phyloP scores from a whole-genome alignment of 1,284 basidiomycete genomes.

The Tylopilus sp. region DNA sequence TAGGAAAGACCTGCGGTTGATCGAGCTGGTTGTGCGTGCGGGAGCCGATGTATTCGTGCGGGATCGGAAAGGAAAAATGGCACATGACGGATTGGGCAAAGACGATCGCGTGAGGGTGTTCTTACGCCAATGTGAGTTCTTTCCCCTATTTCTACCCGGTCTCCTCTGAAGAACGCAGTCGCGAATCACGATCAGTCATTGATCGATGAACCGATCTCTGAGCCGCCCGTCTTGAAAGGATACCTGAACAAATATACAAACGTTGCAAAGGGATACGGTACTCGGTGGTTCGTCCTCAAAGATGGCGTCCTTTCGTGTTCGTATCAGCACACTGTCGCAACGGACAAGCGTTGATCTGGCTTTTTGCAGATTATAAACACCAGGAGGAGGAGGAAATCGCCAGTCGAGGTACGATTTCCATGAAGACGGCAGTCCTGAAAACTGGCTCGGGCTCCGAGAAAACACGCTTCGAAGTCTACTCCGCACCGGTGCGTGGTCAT shows the following conservation, averaged over 20 bases:
- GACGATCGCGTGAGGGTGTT: conserved; percentile 85
- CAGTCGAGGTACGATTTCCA: conserved; percentile 85
- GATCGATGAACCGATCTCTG: conserved; percentile 47
- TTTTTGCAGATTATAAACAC: conserved; percentile 77
- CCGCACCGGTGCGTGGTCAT: conserved; percentile 50
- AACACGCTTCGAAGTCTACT: conserved; percentile 83
- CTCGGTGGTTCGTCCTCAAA: conserved; percentile 92
- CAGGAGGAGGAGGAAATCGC: conserved; percentile 91
- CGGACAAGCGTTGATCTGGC: conserved; percentile 4
- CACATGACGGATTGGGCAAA: conserved; percentile 68
- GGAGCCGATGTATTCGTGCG: conserved; percentile 91
- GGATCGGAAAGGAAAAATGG: conserved; percentile 75
- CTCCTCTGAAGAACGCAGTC: conserved; percentile 44
- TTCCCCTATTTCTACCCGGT: background rate
- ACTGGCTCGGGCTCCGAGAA: conserved; percentile 45
- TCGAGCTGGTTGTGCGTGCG: conserved; percentile 80
- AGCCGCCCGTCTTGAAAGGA: conserved; percentile 71
- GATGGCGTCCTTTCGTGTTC: conserved; percentile 82
- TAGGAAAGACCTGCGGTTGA: conserved; percentile 77
- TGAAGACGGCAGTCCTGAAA: conserved; percentile 77
- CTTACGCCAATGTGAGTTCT: conserved; percentile 73
- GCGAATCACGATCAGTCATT: conserved; percentile 76
- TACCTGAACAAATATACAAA: conserved; percentile 91
- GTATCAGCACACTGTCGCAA: conserved; percentile 28
- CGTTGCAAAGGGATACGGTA: conserved; percentile 87